These are phyloP conservation scores for Suhomyces choctaworum DNA, from an alignment of 1,139 yeast species.

Conservation along the genomic window DNA sequence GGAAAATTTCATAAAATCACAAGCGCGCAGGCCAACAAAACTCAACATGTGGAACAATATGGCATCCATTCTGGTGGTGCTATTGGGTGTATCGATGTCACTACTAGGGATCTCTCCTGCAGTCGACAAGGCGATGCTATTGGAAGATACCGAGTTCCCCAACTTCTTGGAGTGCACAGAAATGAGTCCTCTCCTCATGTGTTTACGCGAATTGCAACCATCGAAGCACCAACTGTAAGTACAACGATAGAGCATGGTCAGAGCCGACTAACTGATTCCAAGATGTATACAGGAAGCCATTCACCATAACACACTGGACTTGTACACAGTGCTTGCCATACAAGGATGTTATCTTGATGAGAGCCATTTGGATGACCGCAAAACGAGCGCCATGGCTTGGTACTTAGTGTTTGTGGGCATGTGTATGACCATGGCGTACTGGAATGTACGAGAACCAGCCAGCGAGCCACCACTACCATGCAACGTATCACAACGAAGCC, in stretches of 20 bases:
- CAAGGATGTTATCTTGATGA: constrained; percentile 1
- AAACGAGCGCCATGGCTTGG: too few species aligned
- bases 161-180: background rate
- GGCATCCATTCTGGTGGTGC: background rate
- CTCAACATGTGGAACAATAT: background rate
- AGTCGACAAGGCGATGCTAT: background rate
- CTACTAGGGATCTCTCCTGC: background rate
- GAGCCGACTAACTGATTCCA: too few species aligned
- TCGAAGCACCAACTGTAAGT: background rate
- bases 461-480: too few species aligned
- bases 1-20: background rate
- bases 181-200: background rate
- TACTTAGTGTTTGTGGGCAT: too few species aligned
- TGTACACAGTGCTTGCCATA: background rate
- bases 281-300: background rate
- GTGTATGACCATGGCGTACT: too few species aligned
- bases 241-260: too few species aligned
- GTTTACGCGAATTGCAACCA: background rate
- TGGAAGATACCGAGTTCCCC: background rate
- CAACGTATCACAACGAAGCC: too few species aligned
- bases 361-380: too few species aligned
- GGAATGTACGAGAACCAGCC: too few species aligned
- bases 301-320: background rate
- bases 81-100: background rate
- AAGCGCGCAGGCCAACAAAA: background rate